Conservation (phyloP, 2,329 filamentous ascomycete genomes). For the Cordyceps cicadae region DNA sequence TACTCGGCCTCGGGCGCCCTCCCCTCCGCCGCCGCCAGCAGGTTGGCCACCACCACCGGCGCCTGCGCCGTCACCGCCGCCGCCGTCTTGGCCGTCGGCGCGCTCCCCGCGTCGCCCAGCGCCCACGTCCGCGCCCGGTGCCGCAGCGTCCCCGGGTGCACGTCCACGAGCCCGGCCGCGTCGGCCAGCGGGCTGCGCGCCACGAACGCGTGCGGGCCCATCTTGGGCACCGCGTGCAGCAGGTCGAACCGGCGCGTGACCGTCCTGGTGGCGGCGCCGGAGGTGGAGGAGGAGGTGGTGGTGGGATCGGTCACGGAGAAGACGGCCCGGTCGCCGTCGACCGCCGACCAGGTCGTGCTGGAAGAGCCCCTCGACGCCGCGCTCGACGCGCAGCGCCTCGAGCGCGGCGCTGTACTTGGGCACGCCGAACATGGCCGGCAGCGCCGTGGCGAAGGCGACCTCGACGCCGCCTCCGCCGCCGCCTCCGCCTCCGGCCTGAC, state of each 20-base stretch:
- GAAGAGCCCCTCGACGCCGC: slow-evolving; percentile 50
- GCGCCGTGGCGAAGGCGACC: slow-evolving; percentile 47
- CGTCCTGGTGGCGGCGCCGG: slow-evolving; percentile 30
- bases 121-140: slow-evolving; percentile 50
- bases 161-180: slow-evolving; percentile 49
- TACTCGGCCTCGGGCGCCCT: slow-evolving; percentile 30
- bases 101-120: slow-evolving; percentile 48
- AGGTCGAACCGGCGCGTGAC: slow-evolving; percentile 40
- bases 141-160: slow-evolving; percentile 42
- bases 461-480: slow-evolving; percentile 33
- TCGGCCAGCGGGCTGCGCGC: slow-evolving; percentile 46
- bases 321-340: slow-evolving; percentile 44
- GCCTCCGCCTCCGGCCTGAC: slow-evolving; percentile 31
- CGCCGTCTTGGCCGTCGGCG: slow-evolving; percentile 50
- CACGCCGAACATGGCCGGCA: slow-evolving; percentile 51
- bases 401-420: slow-evolving; percentile 49
- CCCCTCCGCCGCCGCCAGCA: slow-evolving; percentile 37
- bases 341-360: slow-evolving; percentile 45
- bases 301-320: slow-evolving; percentile 28
- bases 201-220: slow-evolving; percentile 47
- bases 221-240: slow-evolving; percentile 50
- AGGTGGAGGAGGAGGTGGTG: too few relatives aligned
- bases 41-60: slow-evolving; percentile 41
- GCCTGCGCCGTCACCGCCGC: slow-evolving; percentile 45
- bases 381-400: slow-evolving; percentile 43